These are phyloP conservation scores for Knufia fluminis DNA, from an alignment of 2,329 filamentous ascomycete species.

Conservation along the genomic window DNA sequence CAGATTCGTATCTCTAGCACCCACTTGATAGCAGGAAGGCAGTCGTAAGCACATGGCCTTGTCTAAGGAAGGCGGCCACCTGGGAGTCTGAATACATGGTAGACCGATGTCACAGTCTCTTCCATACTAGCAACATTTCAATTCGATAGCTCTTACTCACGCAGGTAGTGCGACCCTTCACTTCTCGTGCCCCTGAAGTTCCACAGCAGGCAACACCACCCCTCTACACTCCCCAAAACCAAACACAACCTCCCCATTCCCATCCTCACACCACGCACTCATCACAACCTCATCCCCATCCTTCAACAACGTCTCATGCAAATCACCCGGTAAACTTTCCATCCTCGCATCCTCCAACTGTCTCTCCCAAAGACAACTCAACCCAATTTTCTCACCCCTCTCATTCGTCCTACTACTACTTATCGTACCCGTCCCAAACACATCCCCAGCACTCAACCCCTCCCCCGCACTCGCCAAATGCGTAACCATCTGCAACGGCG, in stretches of 20 bases:
- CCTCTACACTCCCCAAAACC: slow-evolving; percentile 17
- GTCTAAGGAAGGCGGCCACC: no score
- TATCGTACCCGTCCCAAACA: slow-evolving; percentile 25
- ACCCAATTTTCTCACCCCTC: slow-evolving; percentile 12
- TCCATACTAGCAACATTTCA: no score
- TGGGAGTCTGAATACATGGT: no score
- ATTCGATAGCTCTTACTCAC: no score
- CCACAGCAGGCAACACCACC: slow-evolving; percentile 5
- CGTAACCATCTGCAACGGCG: slow-evolving; percentile 22
- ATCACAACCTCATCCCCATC: slow-evolving; percentile 16
- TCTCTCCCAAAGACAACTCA: slow-evolving; percentile 17
- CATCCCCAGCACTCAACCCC: slow-evolving; percentile 22
- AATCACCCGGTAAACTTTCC: slow-evolving; percentile 4
- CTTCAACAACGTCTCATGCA: slow-evolving; percentile 11
- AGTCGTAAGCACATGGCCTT: no score
- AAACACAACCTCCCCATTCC: slow-evolving; percentile 7
- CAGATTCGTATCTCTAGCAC: no score
- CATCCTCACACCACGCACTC: slow-evolving; percentile 14
- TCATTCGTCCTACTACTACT: slow-evolving; percentile 12
- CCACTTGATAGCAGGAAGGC: no score
- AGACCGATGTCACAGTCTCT: no score
- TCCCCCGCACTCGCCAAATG: slow-evolving; percentile 22
- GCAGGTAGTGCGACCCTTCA: no score
- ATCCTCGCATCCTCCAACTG: slow-evolving; percentile 3
- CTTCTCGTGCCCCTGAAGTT: neutral